phyloP scores from a whole-genome alignment of 345 rosid species.

The Populus ilicifolia region DNA sequence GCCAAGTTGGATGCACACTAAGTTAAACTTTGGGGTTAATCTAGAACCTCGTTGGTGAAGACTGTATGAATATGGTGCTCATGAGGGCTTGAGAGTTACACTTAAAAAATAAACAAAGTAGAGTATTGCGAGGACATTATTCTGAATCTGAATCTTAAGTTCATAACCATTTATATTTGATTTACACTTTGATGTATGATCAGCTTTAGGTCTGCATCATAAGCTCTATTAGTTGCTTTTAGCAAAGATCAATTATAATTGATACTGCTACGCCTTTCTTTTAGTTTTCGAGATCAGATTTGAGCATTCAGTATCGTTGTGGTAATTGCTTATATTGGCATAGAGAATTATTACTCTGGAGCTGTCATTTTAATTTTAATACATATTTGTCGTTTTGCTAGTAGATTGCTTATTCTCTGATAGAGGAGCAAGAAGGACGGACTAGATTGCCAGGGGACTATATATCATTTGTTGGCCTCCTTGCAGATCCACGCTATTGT shows the following conservation, averaged over 20 bases:
- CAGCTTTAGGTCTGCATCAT: neutral
- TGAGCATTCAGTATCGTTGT: neutral
- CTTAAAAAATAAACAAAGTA: neutral
- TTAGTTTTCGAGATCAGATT: neutral
- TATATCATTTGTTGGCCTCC: slow-evolving; percentile 92
- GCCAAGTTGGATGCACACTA: no score
- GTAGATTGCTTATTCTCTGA: slow-evolving; percentile 82
- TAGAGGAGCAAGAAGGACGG: slow-evolving; percentile 90
- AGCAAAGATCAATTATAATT: neutral
- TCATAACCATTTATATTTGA: neutral
- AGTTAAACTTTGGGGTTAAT: no score
- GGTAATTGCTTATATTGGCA: neutral
- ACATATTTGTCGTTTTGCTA: neutral
- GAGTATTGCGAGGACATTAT: neutral
- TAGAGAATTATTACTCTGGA: neutral
- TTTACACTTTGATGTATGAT: neutral
- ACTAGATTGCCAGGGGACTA: slow-evolving; percentile 55
- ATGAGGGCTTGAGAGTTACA: neutral
- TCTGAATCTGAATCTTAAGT: neutral
- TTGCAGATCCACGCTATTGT: slow-evolving; percentile 94
- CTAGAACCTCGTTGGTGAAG: no score
- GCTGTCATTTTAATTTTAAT: neutral
- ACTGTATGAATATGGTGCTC: neutral
- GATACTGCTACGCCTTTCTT: neutral
- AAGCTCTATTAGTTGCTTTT: neutral